Evolutionary conservation across 2,329 filamentous ascomycete species (phyloP).

Genomic region (Xylariomycetidae sp.): DNA sequence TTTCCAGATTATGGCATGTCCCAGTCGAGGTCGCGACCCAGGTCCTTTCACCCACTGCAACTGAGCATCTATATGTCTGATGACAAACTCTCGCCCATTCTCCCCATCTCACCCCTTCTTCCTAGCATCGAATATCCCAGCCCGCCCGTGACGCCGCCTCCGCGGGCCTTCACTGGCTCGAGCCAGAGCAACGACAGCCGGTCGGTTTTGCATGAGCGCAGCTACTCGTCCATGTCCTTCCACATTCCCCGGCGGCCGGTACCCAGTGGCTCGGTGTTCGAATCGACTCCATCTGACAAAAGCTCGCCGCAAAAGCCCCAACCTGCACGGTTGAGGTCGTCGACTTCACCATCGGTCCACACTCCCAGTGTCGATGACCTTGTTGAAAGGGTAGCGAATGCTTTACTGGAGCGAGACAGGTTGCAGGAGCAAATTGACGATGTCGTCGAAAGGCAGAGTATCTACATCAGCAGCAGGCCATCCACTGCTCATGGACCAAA

Average conservation of each 20-base stretch:
- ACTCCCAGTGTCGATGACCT: slow-evolving; percentile 41
- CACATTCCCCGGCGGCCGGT: slow-evolving; percentile 45
- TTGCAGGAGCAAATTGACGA: slow-evolving; percentile 55
- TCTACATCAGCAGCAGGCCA: slow-evolving; percentile 48
- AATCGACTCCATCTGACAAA: slow-evolving; percentile 23
- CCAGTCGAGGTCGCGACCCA: slow-evolving; percentile 24
- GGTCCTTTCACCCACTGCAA: slow-evolving; percentile 49
- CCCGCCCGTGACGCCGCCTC: slow-evolving; percentile 32
- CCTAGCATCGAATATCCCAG: slow-evolving; percentile 41
- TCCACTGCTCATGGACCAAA: slow-evolving; percentile 41
- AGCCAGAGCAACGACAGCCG: slow-evolving; percentile 30
- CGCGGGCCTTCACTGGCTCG: slow-evolving; percentile 29
- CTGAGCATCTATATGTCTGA: slow-evolving; percentile 45
- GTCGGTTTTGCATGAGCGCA: slow-evolving; percentile 34
- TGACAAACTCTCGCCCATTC: slow-evolving; percentile 47
- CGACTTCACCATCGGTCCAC: slow-evolving; percentile 30
- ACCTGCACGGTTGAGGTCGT: slow-evolving; percentile 38
- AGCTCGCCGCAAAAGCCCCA: slow-evolving; percentile 36
- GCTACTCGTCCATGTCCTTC: slow-evolving; percentile 49
- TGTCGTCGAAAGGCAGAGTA: slow-evolving; percentile 53
- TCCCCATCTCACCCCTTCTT: slow-evolving; percentile 53
- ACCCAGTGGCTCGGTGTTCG: slow-evolving; percentile 26
- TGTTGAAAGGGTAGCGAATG: slow-evolving; percentile 49
- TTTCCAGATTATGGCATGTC: slow-evolving; percentile 18
- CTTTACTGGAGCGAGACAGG: slow-evolving; percentile 52